Evolutionary conservation across 352 stramenopile species (phyloP).

Genomic region (Phytophthora melonis): DNA sequence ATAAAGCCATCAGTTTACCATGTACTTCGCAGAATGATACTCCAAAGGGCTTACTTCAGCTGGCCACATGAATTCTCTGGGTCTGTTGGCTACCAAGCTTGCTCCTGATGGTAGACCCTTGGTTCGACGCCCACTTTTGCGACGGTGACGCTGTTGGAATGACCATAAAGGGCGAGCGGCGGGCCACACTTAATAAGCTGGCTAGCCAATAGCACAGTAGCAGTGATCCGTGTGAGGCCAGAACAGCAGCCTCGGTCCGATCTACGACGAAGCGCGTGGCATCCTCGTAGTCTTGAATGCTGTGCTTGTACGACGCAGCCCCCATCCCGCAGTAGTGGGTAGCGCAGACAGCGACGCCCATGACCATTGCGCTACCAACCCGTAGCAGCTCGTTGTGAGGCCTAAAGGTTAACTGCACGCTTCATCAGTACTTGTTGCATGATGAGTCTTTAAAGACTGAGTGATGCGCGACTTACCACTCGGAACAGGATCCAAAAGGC

Average conservation of each 20-base stretch:
- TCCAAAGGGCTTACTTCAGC: too few species aligned
- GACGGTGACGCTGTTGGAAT: slow-evolving; percentile 1
- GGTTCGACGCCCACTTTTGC: too few species aligned
- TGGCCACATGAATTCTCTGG: too few species aligned
- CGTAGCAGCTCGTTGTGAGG: slow-evolving; percentile 54
- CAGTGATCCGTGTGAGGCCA: slow-evolving; percentile 54
- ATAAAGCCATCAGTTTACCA: too few species aligned
- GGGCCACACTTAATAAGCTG: slow-evolving; percentile 37
- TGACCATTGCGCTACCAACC: slow-evolving; percentile 61
- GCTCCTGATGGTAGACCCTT: too few species aligned
- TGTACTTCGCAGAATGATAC: too few species aligned
- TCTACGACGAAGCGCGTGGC: slow-evolving; percentile 46
- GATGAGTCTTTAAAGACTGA: too few species aligned
- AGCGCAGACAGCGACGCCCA: slow-evolving; percentile 66
- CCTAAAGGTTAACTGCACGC: slow-evolving; percentile 61
- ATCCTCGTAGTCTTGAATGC: slow-evolving; percentile 40
- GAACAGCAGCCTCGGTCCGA: slow-evolving; percentile 32
- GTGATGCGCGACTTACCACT: slow-evolving; percentile 32
- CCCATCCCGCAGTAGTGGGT: slow-evolving; percentile 68
- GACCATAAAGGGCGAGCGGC: slow-evolving; percentile 12
- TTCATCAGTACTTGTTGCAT: background rate
- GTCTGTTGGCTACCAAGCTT: too few species aligned
- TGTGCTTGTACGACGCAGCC: slow-evolving; percentile 45
- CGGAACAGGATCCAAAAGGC: slow-evolving; percentile 79
- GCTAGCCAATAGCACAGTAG: slow-evolving; percentile 66